phyloP scores from a whole-genome alignment of 2,329 filamentous ascomycete species.

The Aspergillus sp. region DNA sequence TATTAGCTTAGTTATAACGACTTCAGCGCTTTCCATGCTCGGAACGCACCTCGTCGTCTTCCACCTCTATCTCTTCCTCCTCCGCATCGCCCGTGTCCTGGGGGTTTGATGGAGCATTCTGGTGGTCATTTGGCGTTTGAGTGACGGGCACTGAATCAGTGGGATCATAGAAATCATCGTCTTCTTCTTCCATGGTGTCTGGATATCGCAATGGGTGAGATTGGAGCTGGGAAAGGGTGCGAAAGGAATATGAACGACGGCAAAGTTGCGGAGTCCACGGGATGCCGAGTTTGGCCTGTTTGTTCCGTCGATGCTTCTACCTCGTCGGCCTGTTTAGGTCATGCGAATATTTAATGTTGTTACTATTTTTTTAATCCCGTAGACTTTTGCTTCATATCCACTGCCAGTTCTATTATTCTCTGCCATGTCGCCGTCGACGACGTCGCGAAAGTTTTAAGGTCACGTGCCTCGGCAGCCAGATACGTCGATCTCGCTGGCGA shows the following conservation, averaged over 20 bases:
- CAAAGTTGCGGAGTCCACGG: constrained; percentile 8
- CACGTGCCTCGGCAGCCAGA: background rate
- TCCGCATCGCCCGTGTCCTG: constrained; percentile 32
- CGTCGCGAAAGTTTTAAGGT: background rate
- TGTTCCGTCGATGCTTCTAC: constrained; percentile 1
- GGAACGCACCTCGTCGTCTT: constrained; percentile 26
- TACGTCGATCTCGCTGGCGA: background rate
- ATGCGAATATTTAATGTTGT: background rate
- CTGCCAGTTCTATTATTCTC: background rate
- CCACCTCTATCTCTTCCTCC: constrained; percentile 31
- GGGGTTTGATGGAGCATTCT: constrained; percentile 18
- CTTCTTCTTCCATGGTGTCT: constrained; percentile 38
- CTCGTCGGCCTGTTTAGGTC: background rate
- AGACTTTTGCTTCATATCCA: background rate
- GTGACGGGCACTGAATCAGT: constrained; percentile 27
- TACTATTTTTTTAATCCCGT: no score
- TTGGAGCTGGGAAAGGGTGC: constrained; percentile 1
- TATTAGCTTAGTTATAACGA: constrained; percentile 7
- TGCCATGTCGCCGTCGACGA: background rate
- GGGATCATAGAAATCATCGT: constrained; percentile 41
- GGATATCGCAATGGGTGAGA: constrained; percentile 4
- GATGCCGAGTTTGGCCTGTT: constrained; percentile 15
- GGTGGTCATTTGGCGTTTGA: constrained; percentile 22
- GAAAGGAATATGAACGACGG: constrained; percentile 5
- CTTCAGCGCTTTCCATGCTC: background rate